A percentile compares a stretch with the other conserved stretches of the same genome.
Conservation (phyloP, 2,329 filamentous ascomycete species). For the Exophiala alcalophila region DNA sequence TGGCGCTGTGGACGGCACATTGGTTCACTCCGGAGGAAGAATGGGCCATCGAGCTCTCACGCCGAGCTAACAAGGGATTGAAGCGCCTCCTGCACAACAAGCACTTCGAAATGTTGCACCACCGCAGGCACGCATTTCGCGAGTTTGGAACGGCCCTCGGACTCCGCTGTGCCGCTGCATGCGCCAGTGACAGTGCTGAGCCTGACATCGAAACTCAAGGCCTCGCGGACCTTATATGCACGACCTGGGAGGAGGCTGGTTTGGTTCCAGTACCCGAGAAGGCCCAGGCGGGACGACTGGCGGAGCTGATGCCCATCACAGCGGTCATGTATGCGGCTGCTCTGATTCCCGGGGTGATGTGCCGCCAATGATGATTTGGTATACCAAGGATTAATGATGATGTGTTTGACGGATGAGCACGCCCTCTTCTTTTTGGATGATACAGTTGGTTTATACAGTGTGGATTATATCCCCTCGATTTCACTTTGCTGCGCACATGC, state of each 20-base stretch:
- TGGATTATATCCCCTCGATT: too few relatives aligned
- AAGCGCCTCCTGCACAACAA: constrained; percentile 32
- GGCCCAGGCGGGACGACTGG: constrained; percentile 40
- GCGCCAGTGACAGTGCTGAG: background rate
- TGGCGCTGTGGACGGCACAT: constrained; percentile 58
- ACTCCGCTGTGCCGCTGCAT: constrained; percentile 42
- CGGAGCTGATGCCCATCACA: constrained; percentile 53
- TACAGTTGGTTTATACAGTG: too few relatives aligned
- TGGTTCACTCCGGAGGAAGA: constrained; percentile 47
- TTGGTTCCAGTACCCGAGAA: constrained; percentile 14
- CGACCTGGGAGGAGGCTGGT: constrained; percentile 21
- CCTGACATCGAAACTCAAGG: constrained; percentile 8
- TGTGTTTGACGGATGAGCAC: too few relatives aligned
- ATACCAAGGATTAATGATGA: background rate
- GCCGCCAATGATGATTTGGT: background rate
- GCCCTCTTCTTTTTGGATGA: too few relatives aligned
- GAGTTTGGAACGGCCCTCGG: constrained; percentile 56
- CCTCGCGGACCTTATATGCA: constrained; percentile 16
- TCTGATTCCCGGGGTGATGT: constrained; percentile 49
- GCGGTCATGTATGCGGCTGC: constrained; percentile 58
- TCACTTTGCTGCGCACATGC: too few relatives aligned
- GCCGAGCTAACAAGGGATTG: constrained; percentile 31
- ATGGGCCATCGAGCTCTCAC: constrained; percentile 47
- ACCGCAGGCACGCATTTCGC: constrained; percentile 50
- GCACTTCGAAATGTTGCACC: constrained; percentile 37